Base-by-base conservation (phyloP, 805 yeast genomes). In the Brettanomyces bruxellensis region DNA sequence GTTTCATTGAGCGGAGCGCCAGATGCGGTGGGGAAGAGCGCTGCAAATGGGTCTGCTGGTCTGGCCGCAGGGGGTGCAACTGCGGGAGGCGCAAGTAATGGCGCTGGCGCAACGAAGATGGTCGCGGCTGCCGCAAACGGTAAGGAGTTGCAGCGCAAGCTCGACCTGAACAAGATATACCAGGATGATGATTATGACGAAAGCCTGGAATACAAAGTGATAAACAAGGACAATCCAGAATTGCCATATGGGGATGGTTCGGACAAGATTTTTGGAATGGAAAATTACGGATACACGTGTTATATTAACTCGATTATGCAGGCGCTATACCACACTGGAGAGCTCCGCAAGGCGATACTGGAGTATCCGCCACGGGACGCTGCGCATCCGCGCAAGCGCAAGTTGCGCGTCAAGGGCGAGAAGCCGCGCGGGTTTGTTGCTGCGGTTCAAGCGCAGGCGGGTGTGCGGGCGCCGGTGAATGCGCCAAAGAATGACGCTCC, bases 281-380 rank as follows among this genome's bases (percentile, higher is more conserved):
- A 86, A 59, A 86, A 86, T 59, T 85, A 84, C 56, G 95, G 95
- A 2, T 83, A 89, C 61, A 89, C 97, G 0, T 93, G 98, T 67
- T 91, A 91, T 67, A 86, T 95, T 65, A 93, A 93, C 56, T 87
- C 96, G 8, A 86, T 93, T 30, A 67, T 93, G 24, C 99, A 93
- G 62, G 87, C 95, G 53, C 72, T 91, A 8, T 91, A 78, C 68
- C 82, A 85, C 65, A 75, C 91, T 3, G 72, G 75, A 25, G 75
- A 73, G 28, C 88, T 93, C 57, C 75, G 97, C 41, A 64, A 69
- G 14, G 72, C 71, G 45, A 59, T 85, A 1, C 61, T 79, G 43
- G 64, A 68, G 45, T 71, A 70, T 49, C 85, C 85, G 3, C 51
- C 55, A 6, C 63, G 67, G 43, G 66, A 62, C 39, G 52, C 61